These are phyloP conservation scores for Candolleomyces aberdarensis DNA, from an alignment of 768 basidiomycete genomes.

Conservation along the genomic window DNA sequence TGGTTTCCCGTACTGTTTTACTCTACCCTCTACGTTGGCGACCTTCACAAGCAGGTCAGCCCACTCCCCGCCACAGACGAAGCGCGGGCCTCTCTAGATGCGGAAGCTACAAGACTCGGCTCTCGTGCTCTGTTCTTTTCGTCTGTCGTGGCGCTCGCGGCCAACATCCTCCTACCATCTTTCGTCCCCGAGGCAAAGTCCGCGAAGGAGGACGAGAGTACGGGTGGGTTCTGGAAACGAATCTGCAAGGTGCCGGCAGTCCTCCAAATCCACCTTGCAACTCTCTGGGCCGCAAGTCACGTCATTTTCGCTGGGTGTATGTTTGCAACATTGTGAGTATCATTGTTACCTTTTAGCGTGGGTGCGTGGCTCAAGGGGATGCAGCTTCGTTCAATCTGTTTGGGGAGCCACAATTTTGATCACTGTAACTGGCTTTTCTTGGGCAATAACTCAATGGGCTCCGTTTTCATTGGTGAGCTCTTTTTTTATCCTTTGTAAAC, in stretches of 20 bases:
- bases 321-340: conserved; percentile 77
- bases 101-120: conserved; percentile 78
- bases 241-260: conserved; percentile 33
- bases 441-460: conserved; percentile 91
- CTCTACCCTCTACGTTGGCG: conserved; percentile 83
- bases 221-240: conserved; percentile 17
- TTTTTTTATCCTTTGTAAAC: background rate
- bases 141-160: conserved; percentile 61
- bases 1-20: conserved; percentile 96
- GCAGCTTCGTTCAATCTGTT: conserved; percentile 70
- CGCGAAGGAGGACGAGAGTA: background rate
- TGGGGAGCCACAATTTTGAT: conserved; percentile 72
- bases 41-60: conserved; percentile 65
- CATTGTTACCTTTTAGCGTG: background rate
- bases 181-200: conserved; percentile 41
- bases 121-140: conserved; percentile 81
- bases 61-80: conserved; percentile 21
- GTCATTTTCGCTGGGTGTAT: conserved; percentile 72
- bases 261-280: conserved; percentile 59
- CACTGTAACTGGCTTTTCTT: conserved; percentile 82
- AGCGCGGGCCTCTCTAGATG: conserved; percentile 39
- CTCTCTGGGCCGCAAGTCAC: conserved; percentile 78
- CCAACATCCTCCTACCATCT: conserved; percentile 70
- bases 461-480: conserved; percentile 80
- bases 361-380: background rate